Base-by-base conservation (phyloP, 176 grass and related monocot genomes). In the Aegilops longissima region DNA sequence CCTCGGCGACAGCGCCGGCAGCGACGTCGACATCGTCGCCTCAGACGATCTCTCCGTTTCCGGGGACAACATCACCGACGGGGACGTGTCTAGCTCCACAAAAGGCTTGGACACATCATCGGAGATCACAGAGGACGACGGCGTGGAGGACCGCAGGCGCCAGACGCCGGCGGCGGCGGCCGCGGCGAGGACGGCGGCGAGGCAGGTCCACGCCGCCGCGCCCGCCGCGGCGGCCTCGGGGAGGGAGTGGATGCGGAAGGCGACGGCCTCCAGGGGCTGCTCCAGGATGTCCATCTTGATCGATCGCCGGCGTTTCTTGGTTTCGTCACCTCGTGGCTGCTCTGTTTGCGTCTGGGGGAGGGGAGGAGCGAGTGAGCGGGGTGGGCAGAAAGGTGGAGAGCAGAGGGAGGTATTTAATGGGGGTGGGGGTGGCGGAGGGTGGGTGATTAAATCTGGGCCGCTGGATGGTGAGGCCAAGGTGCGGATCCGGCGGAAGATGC, bases 161-260 rank as follows among this genome's bases (percentile, higher is more conserved):
- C 96, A 98, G 79, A 98, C 59, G 18, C 93, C 90, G 0, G 95
- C 78, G 2, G 79, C 96, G 0, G 96, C 96, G 3, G 92, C 90
- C 0, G 90, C 88, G 16, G 91, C 68, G 5, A 95, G 49, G 64
- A 87, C 72, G 17, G 84, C 91, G 14, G 90, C 96, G 29, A 92
- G 77, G 77, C 86, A 92, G 14, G 91, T 89, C 88, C 90, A 88
- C 0, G 90, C 69, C 11, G 89, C 83, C 6, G 87, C 77, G 5
- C 67, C 87, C 0, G 86, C 21, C 6, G 87, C 90, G 10, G 80
- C 75, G 16, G 12, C 61, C 3, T 82, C 88, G 31, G 82, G 84
- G 25, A 96, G 49, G 58, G 93, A 87, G 82, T 92, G 67, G 61
- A 96, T 51, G 64, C 86, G 86, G 66, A 94, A 90, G 8, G 90